Percentiles rank a stretch among this genome's conserved stretches.
Evolutionary conservation across 2,329 filamentous ascomycete species (phyloP).

Genomic region (Claviceps sp.): DNA sequence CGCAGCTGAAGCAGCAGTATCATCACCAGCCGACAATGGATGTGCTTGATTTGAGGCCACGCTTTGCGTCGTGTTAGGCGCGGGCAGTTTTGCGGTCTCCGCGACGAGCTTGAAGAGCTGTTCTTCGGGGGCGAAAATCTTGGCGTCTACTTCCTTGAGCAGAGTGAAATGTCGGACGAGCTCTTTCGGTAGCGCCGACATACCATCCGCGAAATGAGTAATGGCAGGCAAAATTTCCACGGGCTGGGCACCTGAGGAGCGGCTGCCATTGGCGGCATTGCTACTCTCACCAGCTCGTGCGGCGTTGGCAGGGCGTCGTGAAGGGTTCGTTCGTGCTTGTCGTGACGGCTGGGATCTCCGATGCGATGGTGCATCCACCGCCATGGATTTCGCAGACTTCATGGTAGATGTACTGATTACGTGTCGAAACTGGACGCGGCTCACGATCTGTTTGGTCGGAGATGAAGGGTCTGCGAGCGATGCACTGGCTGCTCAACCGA

Average conservation of each 20-base stretch:
- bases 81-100: constrained; percentile 38
- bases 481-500: background rate
- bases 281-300: constrained; percentile 29
- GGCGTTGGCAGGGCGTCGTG: constrained; percentile 37
- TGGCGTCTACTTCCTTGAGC: constrained; percentile 94
- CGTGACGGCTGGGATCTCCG: constrained; percentile 51
- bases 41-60: constrained; percentile 20
- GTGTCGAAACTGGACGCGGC: background rate
- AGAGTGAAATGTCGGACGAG: constrained; percentile 92
- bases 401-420: constrained; percentile 20
- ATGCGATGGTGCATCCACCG: constrained; percentile 31
- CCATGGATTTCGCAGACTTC: constrained; percentile 40
- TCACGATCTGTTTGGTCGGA: background rate
- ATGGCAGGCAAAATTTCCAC: constrained; percentile 56
- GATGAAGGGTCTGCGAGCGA: background rate
- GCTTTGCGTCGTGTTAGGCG: too few species aligned
- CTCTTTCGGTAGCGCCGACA: constrained; percentile 85
- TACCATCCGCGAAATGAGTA: constrained; percentile 76
- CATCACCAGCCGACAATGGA: constrained; percentile 17
- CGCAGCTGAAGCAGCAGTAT: constrained; percentile 7
- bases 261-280: constrained; percentile 31
- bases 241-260: constrained; percentile 38
- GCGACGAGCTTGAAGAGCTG: constrained; percentile 64
- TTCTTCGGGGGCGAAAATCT: constrained; percentile 81
- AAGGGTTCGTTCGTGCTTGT: constrained; percentile 51